Evolutionary conservation across 805 yeast species (phyloP), one percentile per base, ranked within the genome.

Genomic region (Starmera caribaea): DNA sequence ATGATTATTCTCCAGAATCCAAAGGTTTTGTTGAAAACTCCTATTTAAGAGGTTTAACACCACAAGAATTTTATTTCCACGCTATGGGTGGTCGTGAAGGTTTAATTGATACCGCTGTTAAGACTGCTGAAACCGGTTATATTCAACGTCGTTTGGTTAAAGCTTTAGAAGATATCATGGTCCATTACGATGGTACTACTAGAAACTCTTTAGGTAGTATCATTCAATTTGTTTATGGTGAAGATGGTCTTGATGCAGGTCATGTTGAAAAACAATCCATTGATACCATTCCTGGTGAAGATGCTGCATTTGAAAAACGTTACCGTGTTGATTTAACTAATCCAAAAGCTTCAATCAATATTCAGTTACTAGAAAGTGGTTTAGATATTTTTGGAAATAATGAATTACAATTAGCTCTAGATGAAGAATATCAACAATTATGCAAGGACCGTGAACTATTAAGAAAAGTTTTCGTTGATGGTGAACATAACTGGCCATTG

Each of bases 71-170:
- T 63, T 89, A 92, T 62, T 92, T 92, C 81, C 99, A 92, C 62
- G 97, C 97, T 39, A 92, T 92, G 96, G 97, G 98, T 58, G 99
- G 99, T 71, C 87, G 99, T 75, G 99, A 92, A 69, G 99, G 99
- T 73, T 73, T 92, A 59, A 94, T 92, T 61, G 99, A 92, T 74
- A 92, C 99, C 40, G 99, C 99, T 13, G 99, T 92, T 37, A 92
- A 92, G 63, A 92, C 99, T 33, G 97, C 99, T 3, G 97, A 90
- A 66, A 89, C 97, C 24, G 97, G 97, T 68, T 90, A 90, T 62
- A 89, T 90, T 58, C 97, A 90, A 68, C 90, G 97, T 73, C 90
- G 97, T 74, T 70, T 90, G 61, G 95, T 90, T 35, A 90, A 90
- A 63, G 97, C 97, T 26, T 68, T 89, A 64, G 97, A 89, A 59